Evolutionary conservation across 2,329 filamentous ascomycete species (phyloP), one percentile per base, ranked within the genome.

Genomic region (Boeremia exigua): DNA sequence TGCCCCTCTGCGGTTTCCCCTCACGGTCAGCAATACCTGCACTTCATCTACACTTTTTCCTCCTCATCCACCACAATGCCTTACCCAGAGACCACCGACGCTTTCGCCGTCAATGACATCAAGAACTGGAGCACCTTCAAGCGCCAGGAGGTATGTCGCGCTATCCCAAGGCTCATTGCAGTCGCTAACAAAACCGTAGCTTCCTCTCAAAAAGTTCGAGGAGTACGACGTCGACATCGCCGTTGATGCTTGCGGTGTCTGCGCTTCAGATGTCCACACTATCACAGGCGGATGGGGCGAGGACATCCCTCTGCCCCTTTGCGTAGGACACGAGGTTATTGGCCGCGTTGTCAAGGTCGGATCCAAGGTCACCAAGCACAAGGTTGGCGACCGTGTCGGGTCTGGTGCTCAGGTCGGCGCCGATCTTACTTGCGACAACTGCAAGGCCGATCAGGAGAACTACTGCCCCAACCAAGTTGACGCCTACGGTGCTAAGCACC

Each of bases 161-260:
- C 10, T 5, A 10, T 42, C 19, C 25, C 1, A 44, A 27, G 14
- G 11, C 38, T 28, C 30, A 23, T 19, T 37, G 25, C 45, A 30
- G 14, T 19, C 33, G 32, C 61, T 71, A 28, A 71, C 54, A 45
- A 4, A 19, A 11, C 14, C 7, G 7, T 75, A 93, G 80, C 92
- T 91, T 80, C 84, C 87, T 66, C 87, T 93, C 55, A 95, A 96
- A 80, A 89, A 90, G 15, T 96, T 96, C 73, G 91, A 88, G 62
- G 90, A 93, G 73, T 84, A 91, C 76, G 92, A 96, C 72, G 86
- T 96, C 67, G 92, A 96, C 73, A 86, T 96, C 77, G 89, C 93
- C 81, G 88, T 96, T 68, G 87, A 92, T 63, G 88, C 64, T 17
- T 76, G 74, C 60, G 75, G 75, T 69, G 80, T 82, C 51, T 82